Evolutionary conservation across 495 filamentous ascomycete species (phyloP).

Genomic region (Hypoxylon fuscum): DNA sequence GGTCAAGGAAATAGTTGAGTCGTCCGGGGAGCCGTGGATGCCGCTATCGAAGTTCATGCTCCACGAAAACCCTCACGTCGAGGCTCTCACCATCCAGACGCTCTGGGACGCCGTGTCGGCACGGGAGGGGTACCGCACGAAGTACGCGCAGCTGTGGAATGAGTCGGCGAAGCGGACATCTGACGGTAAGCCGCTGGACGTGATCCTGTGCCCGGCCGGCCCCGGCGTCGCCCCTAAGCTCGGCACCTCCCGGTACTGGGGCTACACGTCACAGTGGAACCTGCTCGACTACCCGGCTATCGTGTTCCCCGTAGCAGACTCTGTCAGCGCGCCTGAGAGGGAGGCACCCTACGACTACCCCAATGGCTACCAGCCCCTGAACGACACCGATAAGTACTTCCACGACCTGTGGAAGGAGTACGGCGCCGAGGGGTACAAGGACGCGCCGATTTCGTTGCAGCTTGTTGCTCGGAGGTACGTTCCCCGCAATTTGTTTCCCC

Average conservation of each 20-base stretch:
- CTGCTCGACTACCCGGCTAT: conserved; percentile 71
- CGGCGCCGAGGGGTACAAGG: conserved; percentile 46
- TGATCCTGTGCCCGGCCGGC: conserved; percentile 72
- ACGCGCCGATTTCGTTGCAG: conserved; percentile 64
- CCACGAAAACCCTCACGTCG: conserved; percentile 54
- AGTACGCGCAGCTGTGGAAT: conserved; percentile 70
- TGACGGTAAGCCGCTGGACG: conserved; percentile 61
- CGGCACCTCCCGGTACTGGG: conserved; percentile 71
- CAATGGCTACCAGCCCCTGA: conserved; percentile 55
- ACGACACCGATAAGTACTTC: conserved; percentile 45
- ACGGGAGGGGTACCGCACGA: conserved; percentile 66
- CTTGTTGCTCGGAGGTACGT: conserved; percentile 61
- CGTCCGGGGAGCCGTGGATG: conserved; percentile 65
- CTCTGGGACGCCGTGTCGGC: conserved; percentile 46
- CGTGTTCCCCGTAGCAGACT: conserved; percentile 62
- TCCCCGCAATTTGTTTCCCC: conserved; percentile 19
- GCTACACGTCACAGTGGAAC: conserved; percentile 79
- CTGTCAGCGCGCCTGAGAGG: conserved; percentile 42
- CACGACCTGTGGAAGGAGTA: conserved; percentile 46
- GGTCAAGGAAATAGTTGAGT: conserved; percentile 56
- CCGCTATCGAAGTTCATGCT: conserved; percentile 62
- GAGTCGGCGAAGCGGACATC: conserved; percentile 40
- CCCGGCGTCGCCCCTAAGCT: conserved; percentile 68
- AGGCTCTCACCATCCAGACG: conserved; percentile 47
- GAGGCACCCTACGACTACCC: conserved; percentile 53